Base-by-base conservation (phyloP, 2,329 filamentous ascomycete species). In the Penicillium aurantiogriseum region DNA sequence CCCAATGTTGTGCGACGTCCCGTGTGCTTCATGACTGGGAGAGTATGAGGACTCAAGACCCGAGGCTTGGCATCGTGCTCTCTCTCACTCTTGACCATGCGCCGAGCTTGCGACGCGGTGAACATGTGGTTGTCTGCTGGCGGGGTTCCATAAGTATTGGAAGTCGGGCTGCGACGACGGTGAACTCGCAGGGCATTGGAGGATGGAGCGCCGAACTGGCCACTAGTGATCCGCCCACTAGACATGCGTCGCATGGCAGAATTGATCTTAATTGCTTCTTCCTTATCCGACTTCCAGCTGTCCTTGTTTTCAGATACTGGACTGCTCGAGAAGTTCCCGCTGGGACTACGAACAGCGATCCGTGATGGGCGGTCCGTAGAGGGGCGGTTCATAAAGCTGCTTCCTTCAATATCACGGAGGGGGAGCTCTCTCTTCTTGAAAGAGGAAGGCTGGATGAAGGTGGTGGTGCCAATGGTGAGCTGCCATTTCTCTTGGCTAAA, bases 401-500 rank as follows among this genome's bases (percentile, higher is more conserved):
- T 77, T 42, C 77, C 74, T 56, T 83, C 77, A 25, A 86, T 80
- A 29, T 79, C 75, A 45, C 81, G 80, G 29, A 87, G 73, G 83
- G 80, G 0, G 85, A 85, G 40, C 72, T 76, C 46, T 81, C 83
- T 35, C 79, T 80, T 57, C 87, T 85, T 21, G 85, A 86, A 4
- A 85, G 84, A 23, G 84, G 81, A 39, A 86, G 74, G 50, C 81
- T 78, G n/a, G 82, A 82, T 57, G 87, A 75, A 8, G 80, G 80
- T 15, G 85, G 83, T 2, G 82, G 77, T 15, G 84, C 81, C 5
- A 84, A 75, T 4, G 89, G 88, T 3, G 89, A 91, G 51, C 83
- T 87, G 45, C 83, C 75, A 38, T 76, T 83, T 84, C 78, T 86
- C 72, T 88, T 89, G 1, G 90, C 86, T 25, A 97, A 78, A 73